Conservation (phyloP, 1,284 basidiomycete genomes). For the Rhodofomes roseus region DNA sequence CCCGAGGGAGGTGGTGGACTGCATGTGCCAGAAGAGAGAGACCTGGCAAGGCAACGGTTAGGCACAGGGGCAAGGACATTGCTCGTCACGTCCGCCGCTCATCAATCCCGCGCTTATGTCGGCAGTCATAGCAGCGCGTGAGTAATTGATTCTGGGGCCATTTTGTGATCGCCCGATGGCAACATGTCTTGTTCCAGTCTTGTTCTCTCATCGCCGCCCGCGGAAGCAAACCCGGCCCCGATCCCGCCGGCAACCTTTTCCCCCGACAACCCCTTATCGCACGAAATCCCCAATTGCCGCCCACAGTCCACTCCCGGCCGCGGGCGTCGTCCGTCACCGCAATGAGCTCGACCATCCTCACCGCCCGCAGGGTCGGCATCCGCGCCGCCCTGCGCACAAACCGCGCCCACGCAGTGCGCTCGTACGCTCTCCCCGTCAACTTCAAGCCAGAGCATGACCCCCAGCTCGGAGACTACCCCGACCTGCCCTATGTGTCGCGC, state of each 20-base stretch:
- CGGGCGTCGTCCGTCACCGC: constrained; percentile 6
- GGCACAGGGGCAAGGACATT: background rate
- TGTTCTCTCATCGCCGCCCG: background rate
- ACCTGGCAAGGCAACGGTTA: no score
- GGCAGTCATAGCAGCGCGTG: background rate
- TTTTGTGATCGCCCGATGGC: background rate
- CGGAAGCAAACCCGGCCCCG: background rate
- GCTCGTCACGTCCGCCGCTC: background rate
- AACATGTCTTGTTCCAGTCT: background rate
- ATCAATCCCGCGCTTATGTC: background rate
- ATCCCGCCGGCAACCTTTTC: background rate
- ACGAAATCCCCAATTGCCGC: background rate
- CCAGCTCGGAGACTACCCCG: constrained; percentile 73
- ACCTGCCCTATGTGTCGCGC: constrained; percentile 67
- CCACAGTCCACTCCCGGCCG: background rate
- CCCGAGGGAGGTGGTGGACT: background rate
- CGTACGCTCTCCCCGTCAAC: constrained; percentile 24
- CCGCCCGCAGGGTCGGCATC: constrained; percentile 17
- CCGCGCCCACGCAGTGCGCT: constrained; percentile 15
- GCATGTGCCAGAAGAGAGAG: background rate
- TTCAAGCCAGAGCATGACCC: constrained; percentile 48
- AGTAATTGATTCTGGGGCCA: background rate
- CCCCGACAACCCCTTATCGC: background rate
- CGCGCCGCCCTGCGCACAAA: constrained; percentile 20
- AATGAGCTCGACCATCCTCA: constrained; percentile 25